These are phyloP conservation scores for Xylaria sp. DNA, from an alignment of 2,329 filamentous ascomycete species.

Conservation along the genomic window DNA sequence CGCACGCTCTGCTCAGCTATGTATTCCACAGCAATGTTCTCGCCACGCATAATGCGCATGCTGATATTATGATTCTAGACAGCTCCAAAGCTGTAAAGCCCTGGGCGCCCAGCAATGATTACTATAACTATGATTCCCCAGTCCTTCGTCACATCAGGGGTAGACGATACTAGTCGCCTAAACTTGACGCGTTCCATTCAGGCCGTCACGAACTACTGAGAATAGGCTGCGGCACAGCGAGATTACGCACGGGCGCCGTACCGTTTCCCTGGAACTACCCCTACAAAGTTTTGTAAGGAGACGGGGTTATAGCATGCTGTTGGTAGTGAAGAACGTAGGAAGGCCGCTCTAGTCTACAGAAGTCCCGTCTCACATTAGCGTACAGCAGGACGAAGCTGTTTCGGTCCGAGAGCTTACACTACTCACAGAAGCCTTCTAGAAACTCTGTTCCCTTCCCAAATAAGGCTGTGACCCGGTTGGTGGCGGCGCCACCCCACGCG, in stretches of 20 bases:
- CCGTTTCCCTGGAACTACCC: constrained; percentile 26
- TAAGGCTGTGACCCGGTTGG: constrained; percentile 27
- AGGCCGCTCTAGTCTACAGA: background rate
- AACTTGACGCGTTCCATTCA: background rate
- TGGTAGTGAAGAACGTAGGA: constrained; percentile 7
- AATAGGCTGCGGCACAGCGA: constrained; percentile 12
- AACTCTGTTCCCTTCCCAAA: constrained; percentile 26
- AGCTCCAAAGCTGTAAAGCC: constrained; percentile 9
- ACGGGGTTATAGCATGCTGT: constrained; percentile 17
- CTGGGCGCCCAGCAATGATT: background rate
- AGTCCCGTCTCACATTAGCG: constrained; percentile 5
- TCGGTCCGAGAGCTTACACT: constrained; percentile 29
- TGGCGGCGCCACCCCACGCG: constrained; percentile 20
- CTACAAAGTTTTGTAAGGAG: constrained; percentile 3
- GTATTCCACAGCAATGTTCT: constrained; percentile 4
- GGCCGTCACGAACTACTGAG: constrained; percentile 8
- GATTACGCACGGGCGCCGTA: constrained; percentile 13
- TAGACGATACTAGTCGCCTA: background rate
- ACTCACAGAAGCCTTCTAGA: constrained; percentile 37
- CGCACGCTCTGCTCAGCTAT: constrained; percentile 24
- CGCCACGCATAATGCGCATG: constrained; percentile 14
- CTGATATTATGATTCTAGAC: constrained; percentile 21
- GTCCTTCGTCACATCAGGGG: background rate
- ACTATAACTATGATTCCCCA: background rate
- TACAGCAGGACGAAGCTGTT: constrained; percentile 7